Base-by-base conservation (phyloP, 805 yeast species). In the Candida vartiovaarae region DNA sequence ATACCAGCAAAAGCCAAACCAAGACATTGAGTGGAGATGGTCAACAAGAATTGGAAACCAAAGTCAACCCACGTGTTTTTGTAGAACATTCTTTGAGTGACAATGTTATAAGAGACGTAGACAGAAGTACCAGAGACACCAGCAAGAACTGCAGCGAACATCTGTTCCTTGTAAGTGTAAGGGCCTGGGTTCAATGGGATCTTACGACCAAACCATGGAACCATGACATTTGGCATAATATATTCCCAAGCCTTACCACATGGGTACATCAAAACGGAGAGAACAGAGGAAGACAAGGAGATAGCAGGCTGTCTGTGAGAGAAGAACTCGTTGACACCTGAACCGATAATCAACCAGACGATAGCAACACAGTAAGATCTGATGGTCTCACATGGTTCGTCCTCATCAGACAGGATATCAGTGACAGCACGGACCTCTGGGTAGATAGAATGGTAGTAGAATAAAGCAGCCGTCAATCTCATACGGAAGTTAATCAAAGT, bases 1-100 rank as follows among this genome's bases (percentile, higher is more conserved):
- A 81, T 54, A 40, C 84, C 82, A 5, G 87, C 85, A 57, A 82
- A 72, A 1, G 84, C 81, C 54, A 78, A 75, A 25, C 88, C 89
- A 50, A 82, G 62, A 48, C 75, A 76, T 55, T 80, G 82, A 2
- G 84, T 70, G 3, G 82, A 70, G 4, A 79, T 49, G 1, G 75
- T 62, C 31, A 81, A 64, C 32, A 78, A 51, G 10, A 79, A 50
- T 59, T 78, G 81, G 59, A 71, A 82, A 1, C 78, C 74, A 59
- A 74, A 70, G 11, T 50, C 44, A 9, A 64, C 63, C 65, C 34
- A 59, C 6, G 51, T 41, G 34, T 62, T 54, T 11, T 55, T 43
- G 50, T 64, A 62, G 48, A 56, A 62, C 11, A 55, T 42, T 49
- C 58, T 61, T 45, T 60, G 65, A 4, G 61, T 57, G 33, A 61